Conservation (phyloP, 2,329 filamentous ascomycete genomes). For the Penicillium capsulatum region DNA sequence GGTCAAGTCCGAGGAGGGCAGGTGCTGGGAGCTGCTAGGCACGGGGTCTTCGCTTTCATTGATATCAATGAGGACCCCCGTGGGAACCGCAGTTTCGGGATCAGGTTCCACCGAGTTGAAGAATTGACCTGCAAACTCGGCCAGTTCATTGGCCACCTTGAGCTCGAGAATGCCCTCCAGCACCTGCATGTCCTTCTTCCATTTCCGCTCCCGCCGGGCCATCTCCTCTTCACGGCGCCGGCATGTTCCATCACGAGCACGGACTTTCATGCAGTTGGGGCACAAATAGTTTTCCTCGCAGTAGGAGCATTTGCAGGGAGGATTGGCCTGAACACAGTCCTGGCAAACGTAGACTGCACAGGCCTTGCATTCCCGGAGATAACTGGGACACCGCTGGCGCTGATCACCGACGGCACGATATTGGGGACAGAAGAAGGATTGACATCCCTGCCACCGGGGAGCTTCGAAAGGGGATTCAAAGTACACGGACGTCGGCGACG, state of each 20-base stretch:
- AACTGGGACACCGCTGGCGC: constrained; percentile 42
- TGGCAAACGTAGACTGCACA: constrained; percentile 47
- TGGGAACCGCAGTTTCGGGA: neutral
- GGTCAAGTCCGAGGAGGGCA: neutral
- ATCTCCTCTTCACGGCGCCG: constrained; percentile 39
- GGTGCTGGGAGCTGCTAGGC: neutral
- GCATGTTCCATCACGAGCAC: constrained; percentile 39
- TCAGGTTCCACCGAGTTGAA: constrained; percentile 30
- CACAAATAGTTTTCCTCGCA: constrained; percentile 44
- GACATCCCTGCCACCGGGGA: constrained; percentile 46
- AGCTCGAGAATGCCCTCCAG: constrained; percentile 39
- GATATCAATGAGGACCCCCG: constrained; percentile 4
- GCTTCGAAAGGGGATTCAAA: constrained; percentile 36
- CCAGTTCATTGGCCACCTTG: constrained; percentile 42
- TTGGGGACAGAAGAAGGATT: constrained; percentile 47
- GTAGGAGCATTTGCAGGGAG: constrained; percentile 44
- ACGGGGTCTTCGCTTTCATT: constrained; percentile 3
- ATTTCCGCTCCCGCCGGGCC: constrained; percentile 37
- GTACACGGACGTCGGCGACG: constrained; percentile 38
- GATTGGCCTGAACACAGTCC: constrained; percentile 39
- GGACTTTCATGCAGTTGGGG: constrained; percentile 41
- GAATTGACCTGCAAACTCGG: constrained; percentile 41
- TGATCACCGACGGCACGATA: constrained; percentile 44
- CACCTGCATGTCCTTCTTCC: constrained; percentile 40
- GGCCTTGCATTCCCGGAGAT: constrained; percentile 43